These are phyloP conservation scores for Sugiyamaella boreocaroliniensis DNA, from an alignment of 805 yeast species.

Conservation along the genomic window DNA sequence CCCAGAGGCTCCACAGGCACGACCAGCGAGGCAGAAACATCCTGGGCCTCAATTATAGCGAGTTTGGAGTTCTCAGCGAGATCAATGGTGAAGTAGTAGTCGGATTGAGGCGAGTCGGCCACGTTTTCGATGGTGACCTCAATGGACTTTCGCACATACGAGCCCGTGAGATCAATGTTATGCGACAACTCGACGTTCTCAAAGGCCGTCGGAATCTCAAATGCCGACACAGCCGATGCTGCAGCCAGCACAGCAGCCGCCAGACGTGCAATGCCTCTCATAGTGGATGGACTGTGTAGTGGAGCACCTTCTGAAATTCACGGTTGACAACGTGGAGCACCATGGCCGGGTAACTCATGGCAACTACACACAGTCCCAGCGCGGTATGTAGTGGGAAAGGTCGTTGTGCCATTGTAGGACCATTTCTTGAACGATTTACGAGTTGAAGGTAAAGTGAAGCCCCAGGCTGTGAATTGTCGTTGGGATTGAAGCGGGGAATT, in stretches of 20 bases:
- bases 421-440: too few relatives aligned
- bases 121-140: slow-evolving; percentile 54
- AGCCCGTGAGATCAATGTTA: slow-evolving; percentile 54
- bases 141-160: slow-evolving; percentile 59
- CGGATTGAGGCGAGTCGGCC: slow-evolving; percentile 45
- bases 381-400: too few relatives aligned
- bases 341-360: background rate
- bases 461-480: too few relatives aligned
- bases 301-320: background rate
- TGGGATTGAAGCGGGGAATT: too few relatives aligned
- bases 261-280: background rate
- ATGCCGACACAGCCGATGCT: slow-evolving; percentile 3
- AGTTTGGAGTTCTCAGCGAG: slow-evolving; percentile 37
- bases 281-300: background rate
- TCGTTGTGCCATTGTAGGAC: too few relatives aligned
- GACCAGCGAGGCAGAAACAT: slow-evolving; percentile 23
- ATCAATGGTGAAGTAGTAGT: slow-evolving; percentile 57
- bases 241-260: background rate
- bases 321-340: background rate
- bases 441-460: too few relatives aligned
- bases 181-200: slow-evolving; percentile 53
- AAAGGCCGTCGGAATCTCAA: slow-evolving; percentile 32
- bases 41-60: slow-evolving; percentile 41
- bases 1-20: slow-evolving; percentile 26
- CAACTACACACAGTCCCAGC: too few relatives aligned